Percentiles rank a stretch among this genome's conserved stretches.
Conservation (phyloP, 805 yeast genomes). For the Vanderwaltozyma yarrowii region DNA sequence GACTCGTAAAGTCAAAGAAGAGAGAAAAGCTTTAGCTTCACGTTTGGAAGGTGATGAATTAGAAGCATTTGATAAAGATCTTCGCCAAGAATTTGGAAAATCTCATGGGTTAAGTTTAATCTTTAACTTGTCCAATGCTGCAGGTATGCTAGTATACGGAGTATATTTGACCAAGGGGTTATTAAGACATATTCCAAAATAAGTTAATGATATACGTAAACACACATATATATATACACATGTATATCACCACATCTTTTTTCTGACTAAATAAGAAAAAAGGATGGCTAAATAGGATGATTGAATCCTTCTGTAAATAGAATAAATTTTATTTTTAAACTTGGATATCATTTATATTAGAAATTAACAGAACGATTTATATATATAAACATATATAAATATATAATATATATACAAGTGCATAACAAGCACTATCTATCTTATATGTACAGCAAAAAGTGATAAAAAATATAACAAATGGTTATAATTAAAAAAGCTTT, state of each 20-base stretch:
- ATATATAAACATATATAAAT: background rate
- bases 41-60: constrained; percentile 2
- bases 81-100: constrained; percentile 64
- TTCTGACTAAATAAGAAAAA: no score
- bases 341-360: no score
- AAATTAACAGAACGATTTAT: no score
- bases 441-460: no score
- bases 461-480: no score
- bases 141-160: constrained; percentile 65
- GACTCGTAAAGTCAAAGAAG: constrained; percentile 46
- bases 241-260: no score
- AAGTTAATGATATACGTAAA: background rate
- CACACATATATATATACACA: no score
- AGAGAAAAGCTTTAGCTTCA: constrained; percentile 24
- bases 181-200: constrained; percentile 26
- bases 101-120: constrained; percentile 69
- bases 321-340: background rate
- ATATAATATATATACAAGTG: no score
- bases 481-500: no score
- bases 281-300: no score
- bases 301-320: background rate
- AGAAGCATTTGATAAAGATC: constrained; percentile 8
- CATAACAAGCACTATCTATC: no score
- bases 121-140: constrained; percentile 50
- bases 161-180: constrained; percentile 36